Percentiles rank a stretch among this genome's conserved stretches.
phyloP scores from a whole-genome alignment of 2,329 filamentous ascomycete species.

The Hypoxylon sp. region DNA sequence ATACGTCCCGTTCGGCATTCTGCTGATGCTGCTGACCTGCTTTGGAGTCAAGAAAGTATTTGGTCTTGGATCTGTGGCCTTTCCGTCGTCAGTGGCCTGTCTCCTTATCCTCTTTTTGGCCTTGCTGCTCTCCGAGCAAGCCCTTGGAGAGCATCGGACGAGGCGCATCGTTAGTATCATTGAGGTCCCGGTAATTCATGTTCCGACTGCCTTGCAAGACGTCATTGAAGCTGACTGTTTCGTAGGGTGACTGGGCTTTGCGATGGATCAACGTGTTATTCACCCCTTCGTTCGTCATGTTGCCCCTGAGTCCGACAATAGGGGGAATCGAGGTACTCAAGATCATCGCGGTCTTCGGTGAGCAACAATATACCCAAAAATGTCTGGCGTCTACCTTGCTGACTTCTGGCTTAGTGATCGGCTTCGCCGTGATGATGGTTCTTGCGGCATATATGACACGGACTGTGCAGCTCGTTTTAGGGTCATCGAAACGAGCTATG shows the following conservation, averaged over 20 bases:
- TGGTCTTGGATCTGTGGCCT: slow-evolving; percentile 62
- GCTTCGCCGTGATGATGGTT: slow-evolving; percentile 65
- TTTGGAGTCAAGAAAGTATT: slow-evolving; percentile 61
- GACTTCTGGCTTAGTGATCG: slow-evolving; percentile 58
- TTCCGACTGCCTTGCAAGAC: neutral
- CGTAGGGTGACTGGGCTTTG: slow-evolving; percentile 68
- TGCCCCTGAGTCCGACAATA: slow-evolving; percentile 68
- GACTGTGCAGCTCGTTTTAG: slow-evolving; percentile 63
- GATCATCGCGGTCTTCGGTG: slow-evolving; percentile 70
- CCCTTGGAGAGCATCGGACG: slow-evolving; percentile 63
- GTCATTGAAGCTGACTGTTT: slow-evolving; percentile 24
- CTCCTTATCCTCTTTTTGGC: slow-evolving; percentile 66
- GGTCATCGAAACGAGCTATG: slow-evolving; percentile 65
- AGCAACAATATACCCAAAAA: slow-evolving; percentile 34
- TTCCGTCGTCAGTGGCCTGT: slow-evolving; percentile 71
- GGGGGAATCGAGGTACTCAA: slow-evolving; percentile 67
- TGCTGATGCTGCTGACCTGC: slow-evolving; percentile 57
- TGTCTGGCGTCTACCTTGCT: neutral
- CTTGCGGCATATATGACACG: slow-evolving; percentile 67
- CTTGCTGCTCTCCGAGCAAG: slow-evolving; percentile 60
- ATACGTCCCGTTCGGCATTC: slow-evolving; percentile 61
- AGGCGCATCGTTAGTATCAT: slow-evolving; percentile 62
- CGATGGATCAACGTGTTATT: slow-evolving; percentile 71
- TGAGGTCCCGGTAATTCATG: slow-evolving; percentile 63
- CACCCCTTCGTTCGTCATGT: slow-evolving; percentile 69